A percentile compares a stretch with the other conserved stretches of the same genome.
phyloP scores from a whole-genome alignment of 352 stramenopile species.

The Aphanomyces cochlioides region DNA sequence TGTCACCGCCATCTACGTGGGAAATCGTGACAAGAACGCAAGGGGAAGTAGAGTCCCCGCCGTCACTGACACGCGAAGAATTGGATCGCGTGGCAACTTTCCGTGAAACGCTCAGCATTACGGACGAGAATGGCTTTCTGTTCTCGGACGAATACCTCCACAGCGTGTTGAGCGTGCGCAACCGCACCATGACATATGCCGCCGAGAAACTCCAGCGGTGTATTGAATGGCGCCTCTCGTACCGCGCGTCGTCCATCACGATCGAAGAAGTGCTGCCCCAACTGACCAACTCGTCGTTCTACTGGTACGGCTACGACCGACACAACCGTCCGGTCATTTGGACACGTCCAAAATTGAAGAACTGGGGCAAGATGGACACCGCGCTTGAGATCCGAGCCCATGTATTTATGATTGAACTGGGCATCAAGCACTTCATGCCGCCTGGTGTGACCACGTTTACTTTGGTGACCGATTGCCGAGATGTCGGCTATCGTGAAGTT shows the following conservation, averaged over 20 bases:
- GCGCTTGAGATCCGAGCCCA: slow-evolving; percentile 55
- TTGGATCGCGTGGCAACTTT: slow-evolving; percentile 33
- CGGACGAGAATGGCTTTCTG: slow-evolving; percentile 45
- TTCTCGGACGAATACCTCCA: slow-evolving; percentile 59
- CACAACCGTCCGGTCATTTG: slow-evolving; percentile 62
- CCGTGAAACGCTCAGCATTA: slow-evolving; percentile 31
- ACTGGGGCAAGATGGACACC: slow-evolving; percentile 57
- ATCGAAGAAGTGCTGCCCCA: slow-evolving; percentile 45
- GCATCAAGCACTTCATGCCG: slow-evolving; percentile 53
- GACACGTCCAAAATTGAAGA: slow-evolving; percentile 57
- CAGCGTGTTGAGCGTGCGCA: slow-evolving; percentile 58
- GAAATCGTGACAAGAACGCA: background rate
- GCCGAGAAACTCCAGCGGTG: slow-evolving; percentile 57
- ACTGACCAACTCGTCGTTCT: slow-evolving; percentile 53
- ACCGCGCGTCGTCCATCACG: slow-evolving; percentile 41
- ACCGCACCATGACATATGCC: slow-evolving; percentile 53
- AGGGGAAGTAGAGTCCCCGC: background rate
- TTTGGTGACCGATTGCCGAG: slow-evolving; percentile 53
- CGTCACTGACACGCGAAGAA: slow-evolving; percentile 23
- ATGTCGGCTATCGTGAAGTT: slow-evolving; percentile 46
- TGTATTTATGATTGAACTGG: slow-evolving; percentile 55
- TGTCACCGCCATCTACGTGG: background rate
- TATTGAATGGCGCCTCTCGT: slow-evolving; percentile 48
- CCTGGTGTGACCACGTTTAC: slow-evolving; percentile 56
- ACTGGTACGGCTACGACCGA: slow-evolving; percentile 71